Percentiles rank a stretch among this genome's conserved stretches.
Conservation (phyloP, 108 stramenopile genomes). For the Phaeodactylum tricornutum region DNA sequence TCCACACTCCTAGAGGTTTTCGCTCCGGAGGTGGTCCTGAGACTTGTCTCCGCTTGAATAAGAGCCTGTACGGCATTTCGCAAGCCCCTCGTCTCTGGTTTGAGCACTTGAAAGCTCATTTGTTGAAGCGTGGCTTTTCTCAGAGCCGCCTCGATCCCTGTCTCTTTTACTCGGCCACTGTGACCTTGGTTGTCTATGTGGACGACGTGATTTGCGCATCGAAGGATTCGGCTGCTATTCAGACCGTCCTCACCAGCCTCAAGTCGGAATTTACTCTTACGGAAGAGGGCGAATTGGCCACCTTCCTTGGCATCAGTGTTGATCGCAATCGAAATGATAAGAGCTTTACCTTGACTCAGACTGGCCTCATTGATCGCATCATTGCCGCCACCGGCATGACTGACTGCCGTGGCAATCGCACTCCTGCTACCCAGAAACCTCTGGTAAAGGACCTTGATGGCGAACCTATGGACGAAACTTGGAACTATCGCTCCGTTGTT, state of each 20-base stretch:
- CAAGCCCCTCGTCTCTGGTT: conserved; percentile 22
- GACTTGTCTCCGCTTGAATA: conserved; percentile 1
- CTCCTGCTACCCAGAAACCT: conserved; percentile 17
- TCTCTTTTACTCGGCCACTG: conserved; percentile 15
- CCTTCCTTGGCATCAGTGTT: conserved; percentile 20
- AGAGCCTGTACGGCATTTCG: conserved; percentile 5
- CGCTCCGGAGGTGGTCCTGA: background rate
- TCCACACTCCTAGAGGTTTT: conserved; percentile 17
- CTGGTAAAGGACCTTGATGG: conserved; percentile 29
- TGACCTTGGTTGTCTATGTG: conserved; percentile 31
- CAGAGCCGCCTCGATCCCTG: conserved; percentile 27
- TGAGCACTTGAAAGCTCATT: conserved; percentile 5
- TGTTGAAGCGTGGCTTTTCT: conserved; percentile 9
- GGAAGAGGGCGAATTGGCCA: conserved; percentile 16
- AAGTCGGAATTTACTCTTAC: conserved; percentile 11
- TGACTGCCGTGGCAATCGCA: conserved; percentile 16
- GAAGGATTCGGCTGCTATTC: no score
- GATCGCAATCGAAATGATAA: background rate
- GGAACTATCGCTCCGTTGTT: conserved; percentile 27
- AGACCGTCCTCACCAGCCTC: no score
- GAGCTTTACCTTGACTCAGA: conserved; percentile 18
- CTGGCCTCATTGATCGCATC: conserved; percentile 34
- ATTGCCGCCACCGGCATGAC: conserved; percentile 32
- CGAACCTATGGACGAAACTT: conserved; percentile 15
- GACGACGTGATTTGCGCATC: no score